Evolutionary conservation across 2,329 filamentous ascomycete genomes (phyloP), one percentile per base, ranked within the genome.

Genomic region (Cladosporium sphaerospermum): DNA sequence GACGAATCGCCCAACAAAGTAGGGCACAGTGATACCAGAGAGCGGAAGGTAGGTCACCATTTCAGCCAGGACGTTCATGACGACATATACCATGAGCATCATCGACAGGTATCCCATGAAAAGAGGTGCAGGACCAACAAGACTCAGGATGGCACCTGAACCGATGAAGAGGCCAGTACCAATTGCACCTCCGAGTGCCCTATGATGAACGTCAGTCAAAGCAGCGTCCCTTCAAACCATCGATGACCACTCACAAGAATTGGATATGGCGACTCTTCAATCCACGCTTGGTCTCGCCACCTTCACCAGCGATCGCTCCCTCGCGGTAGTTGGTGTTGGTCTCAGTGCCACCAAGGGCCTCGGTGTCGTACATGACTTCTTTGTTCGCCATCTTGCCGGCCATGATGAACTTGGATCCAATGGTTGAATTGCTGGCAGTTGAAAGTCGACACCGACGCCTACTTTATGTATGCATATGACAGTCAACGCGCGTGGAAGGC

Each of bases 91-190:
- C n/a, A 83, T 71, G 56, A 85, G 85, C 59, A 88, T 79, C 56
- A 85, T 69, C 33, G 79, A 75, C 70, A 88, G 88, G 10, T 83
- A 83, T 65, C 65, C 70, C 8, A 75, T 55, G 4, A 65, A 33
- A 2, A 59, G 56, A 5, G 59, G 56, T 11, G 56, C 50, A 40
- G 62, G 62, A 16, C 61, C 61, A 18, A 54, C 58, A 19, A 53
- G 57, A 5, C 52, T 53, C 9, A 64, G 57, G 9, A 61, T 57
- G 32, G 54, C 55, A 14, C 61, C 61, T 8, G 54, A 56, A 9
- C 61, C 61, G 11, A 65, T 48, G 48, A 65, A 62, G n/a, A 65
- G 57, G 9, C 63, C 61, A 9, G 62, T 64, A 6, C 61, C 62
- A 46, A 64, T 64, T 33, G 60, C 56, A n/a, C 62, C 62, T 9